A percentile compares a stretch with the other conserved stretches of the same genome.
Evolutionary conservation across 345 rosid species (phyloP).

Genomic region (Durio zibethinus): DNA sequence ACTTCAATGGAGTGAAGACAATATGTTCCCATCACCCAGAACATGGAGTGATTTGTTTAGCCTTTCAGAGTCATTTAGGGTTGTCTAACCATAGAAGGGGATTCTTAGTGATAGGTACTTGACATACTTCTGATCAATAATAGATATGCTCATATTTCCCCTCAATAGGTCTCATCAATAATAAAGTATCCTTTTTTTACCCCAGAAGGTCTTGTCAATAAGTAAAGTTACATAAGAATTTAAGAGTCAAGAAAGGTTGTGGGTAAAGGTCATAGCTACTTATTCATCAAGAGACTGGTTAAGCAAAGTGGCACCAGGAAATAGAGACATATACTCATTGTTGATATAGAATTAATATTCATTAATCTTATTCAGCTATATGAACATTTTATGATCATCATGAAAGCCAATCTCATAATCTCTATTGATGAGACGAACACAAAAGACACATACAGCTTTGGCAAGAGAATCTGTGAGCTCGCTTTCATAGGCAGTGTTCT

Average conservation of each 20-base stretch:
- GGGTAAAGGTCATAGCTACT: background rate
- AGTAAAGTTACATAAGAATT: background rate
- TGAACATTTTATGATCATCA: background rate
- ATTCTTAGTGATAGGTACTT: background rate
- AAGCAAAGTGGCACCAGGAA: background rate
- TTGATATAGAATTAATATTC: background rate
- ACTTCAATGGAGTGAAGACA: background rate
- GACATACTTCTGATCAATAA: background rate
- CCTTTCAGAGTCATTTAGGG: background rate
- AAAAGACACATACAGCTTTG: slow-evolving; percentile 57
- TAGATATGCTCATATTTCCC: background rate
- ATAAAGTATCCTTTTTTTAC: background rate
- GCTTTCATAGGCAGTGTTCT: slow-evolving; percentile 86
- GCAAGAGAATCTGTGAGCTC: slow-evolving; percentile 92
- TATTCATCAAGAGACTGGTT: background rate
- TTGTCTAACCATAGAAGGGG: background rate
- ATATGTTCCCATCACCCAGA: background rate
- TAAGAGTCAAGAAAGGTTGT: background rate
- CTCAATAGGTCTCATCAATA: background rate
- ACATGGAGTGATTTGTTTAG: background rate
- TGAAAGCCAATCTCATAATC: background rate
- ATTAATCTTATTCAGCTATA: background rate
- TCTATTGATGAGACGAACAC: background rate
- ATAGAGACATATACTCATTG: background rate
- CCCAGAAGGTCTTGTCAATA: background rate